Base-by-base conservation (phyloP, 371 early-diverging fungal species). In the Mucor mucedo region DNA sequence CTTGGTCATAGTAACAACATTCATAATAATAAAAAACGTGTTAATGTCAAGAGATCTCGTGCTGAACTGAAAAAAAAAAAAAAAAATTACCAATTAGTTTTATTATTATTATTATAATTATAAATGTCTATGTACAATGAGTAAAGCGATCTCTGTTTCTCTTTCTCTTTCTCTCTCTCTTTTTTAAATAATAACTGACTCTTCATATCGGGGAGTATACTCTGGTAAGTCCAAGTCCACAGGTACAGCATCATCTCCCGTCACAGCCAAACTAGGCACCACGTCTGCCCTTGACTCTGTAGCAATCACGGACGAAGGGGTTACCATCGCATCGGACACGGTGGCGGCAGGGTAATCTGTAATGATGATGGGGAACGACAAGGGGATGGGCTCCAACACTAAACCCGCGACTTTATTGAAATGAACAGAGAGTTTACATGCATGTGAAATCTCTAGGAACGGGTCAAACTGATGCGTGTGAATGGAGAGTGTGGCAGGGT, bases 221-320 rank as follows among this genome's bases (percentile, higher is more conserved):
- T 81, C 81, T 9, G 81, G 81, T 32, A 81, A 45, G 60, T 78
- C 81, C 6, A 81, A 57, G 50, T 81, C 81, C 5, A 81, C 69
- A 58, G 47, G 38, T 1, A 76, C 73, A 10, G 77, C 78, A 60
- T 81, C 81, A 33, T 81, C 81, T 0, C 81, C 81, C 21, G 4
- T 30, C 29, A 28, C 7, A 4, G 13, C 4, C 10, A 30, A 30
- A 30, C 13, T 6, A n/a, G 44, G 44, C 4, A 42, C 6, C 35
- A 8, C 35, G 35, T 53, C 5, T 53, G 38, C 16, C 21, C 21
- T 21, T 21, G 21, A 21, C n/a, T 21, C 21, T 47, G 27, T 47
- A 8, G 16, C 8, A 47, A 47, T 21, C n/a, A 7, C 8, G 21
- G 21, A 47, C 21, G n/a, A 47, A 5, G 35, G 8, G 6, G 35